Evolutionary conservation across 129 eudicot genomes (phyloP).

Genomic region (Pulicaria dysenterica): DNA sequence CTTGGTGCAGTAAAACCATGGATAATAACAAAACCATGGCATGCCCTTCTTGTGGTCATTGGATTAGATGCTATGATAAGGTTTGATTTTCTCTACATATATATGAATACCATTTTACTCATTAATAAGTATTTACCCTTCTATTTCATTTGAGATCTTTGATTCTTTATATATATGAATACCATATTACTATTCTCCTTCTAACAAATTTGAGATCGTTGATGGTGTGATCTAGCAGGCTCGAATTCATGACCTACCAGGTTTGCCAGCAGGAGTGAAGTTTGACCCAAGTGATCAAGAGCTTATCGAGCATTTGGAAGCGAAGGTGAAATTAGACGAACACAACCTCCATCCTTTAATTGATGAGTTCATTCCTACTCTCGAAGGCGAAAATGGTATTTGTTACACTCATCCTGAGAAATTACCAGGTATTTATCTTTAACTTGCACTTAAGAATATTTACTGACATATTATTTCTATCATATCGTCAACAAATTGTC

Average conservation of each 20-base stretch:
- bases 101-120: not conserved
- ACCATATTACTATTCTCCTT: not conserved
- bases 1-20: slow-evolving; percentile 42
- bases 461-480: too few species aligned
- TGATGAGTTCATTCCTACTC: slow-evolving; percentile 69
- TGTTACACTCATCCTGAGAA: slow-evolving; percentile 79
- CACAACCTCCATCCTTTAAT: slow-evolving; percentile 63
- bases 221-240: slow-evolving; percentile 24
- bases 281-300: slow-evolving; percentile 85
- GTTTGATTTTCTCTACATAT: slow-evolving; percentile 18
- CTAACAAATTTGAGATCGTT: not conserved
- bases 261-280: slow-evolving; percentile 76
- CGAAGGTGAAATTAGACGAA: slow-evolving; percentile 47
- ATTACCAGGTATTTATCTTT: slow-evolving; percentile 51
- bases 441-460: too few species aligned
- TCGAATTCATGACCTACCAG: slow-evolving; percentile 58
- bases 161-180: not conserved
- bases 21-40: slow-evolving; percentile 24
- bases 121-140: too few species aligned
- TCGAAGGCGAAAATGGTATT: slow-evolving; percentile 72
- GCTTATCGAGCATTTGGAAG: slow-evolving; percentile 70
- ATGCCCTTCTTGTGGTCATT: slow-evolving; percentile 71
- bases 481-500: too few species aligned
- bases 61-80: slow-evolving; percentile 49
- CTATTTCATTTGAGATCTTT: too few species aligned